Conservation (phyloP, 1,284 basidiomycete genomes). For the Fomitopsis palustris region DNA sequence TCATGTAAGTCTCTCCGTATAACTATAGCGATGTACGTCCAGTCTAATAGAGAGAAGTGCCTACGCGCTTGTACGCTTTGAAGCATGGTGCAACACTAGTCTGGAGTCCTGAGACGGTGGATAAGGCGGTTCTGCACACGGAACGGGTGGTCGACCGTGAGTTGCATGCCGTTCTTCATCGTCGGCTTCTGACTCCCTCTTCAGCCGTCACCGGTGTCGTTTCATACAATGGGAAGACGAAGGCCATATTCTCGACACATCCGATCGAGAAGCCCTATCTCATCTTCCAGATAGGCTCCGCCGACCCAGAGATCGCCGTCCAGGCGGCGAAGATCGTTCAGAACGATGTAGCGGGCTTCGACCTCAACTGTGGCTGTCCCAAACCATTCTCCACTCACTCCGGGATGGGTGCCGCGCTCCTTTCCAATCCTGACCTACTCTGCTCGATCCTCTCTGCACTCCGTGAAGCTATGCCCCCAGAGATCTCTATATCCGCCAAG, state of each 20-base stretch:
- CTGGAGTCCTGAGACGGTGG: constrained; percentile 97
- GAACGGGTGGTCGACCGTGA: constrained; percentile 82
- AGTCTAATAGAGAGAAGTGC: constrained; percentile 45
- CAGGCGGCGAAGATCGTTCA: constrained; percentile 86
- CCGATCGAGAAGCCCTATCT: constrained; percentile 91
- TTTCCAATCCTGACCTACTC: constrained; percentile 88
- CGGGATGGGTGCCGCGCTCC: constrained; percentile 96
- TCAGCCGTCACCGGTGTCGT: constrained; percentile 86
- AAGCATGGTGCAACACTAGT: constrained; percentile 94
- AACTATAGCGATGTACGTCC: not conserved
- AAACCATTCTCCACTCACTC: constrained; percentile 94
- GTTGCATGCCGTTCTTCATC: constrained; percentile 28
- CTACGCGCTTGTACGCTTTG: constrained; percentile 81
- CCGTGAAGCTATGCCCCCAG: constrained; percentile 66
- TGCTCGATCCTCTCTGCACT: constrained; percentile 84
- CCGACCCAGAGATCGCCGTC: constrained; percentile 87
- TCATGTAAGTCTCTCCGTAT: constrained; percentile 54
- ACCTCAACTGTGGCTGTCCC: constrained; percentile 94
- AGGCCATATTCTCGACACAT: constrained; percentile 90
- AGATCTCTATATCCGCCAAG: constrained; percentile 87
- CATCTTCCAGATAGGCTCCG: constrained; percentile 91
- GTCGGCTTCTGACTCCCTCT: constrained; percentile 4
- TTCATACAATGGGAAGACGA: constrained; percentile 79
- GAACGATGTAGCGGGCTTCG: constrained; percentile 90
- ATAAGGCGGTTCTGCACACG: constrained; percentile 91